phyloP scores from a whole-genome alignment of 2,329 filamentous ascomycete species.

The Coniochaeta pulveracea region DNA sequence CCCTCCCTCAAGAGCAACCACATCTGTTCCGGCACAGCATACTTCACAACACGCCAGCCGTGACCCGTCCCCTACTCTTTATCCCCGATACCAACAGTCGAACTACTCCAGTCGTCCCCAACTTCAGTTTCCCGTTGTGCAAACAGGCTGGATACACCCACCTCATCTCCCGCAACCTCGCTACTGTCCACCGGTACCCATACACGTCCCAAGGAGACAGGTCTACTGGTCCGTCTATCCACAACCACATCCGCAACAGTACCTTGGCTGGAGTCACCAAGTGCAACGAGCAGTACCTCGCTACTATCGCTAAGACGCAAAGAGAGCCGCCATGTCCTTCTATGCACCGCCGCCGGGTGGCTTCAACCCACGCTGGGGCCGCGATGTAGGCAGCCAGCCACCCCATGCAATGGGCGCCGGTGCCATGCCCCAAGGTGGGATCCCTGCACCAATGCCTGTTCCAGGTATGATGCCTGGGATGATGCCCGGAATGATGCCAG shows the following conservation, averaged over 20 bases:
- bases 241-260: not conserved
- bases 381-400: conserved; percentile 6
- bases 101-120: not conserved
- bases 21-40: not conserved
- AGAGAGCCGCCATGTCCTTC: conserved; percentile 7
- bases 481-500: too few species aligned
- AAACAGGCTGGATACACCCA: not conserved
- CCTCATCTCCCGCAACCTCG: not conserved
- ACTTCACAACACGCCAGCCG: not conserved
- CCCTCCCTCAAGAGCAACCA: not conserved
- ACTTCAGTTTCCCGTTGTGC: not conserved
- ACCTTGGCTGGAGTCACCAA: not conserved
- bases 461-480: not conserved
- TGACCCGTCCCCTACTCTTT: not conserved
- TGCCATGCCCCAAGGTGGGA: not conserved
- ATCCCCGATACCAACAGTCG: not conserved
- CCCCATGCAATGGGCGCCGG: conserved; percentile 3
- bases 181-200: not conserved
- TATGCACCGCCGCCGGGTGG: conserved; percentile 5
- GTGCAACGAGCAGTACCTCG: too few species aligned
- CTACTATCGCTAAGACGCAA: not conserved
- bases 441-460: not conserved
- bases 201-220: conserved; percentile 1
- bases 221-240: conserved; percentile 4
- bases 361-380: conserved; percentile 13